Evolutionary conservation across 192 early-diverging fungal species (phyloP), one percentile per base, ranked within the genome.

Genomic region (Linnemannia zychae): DNA sequence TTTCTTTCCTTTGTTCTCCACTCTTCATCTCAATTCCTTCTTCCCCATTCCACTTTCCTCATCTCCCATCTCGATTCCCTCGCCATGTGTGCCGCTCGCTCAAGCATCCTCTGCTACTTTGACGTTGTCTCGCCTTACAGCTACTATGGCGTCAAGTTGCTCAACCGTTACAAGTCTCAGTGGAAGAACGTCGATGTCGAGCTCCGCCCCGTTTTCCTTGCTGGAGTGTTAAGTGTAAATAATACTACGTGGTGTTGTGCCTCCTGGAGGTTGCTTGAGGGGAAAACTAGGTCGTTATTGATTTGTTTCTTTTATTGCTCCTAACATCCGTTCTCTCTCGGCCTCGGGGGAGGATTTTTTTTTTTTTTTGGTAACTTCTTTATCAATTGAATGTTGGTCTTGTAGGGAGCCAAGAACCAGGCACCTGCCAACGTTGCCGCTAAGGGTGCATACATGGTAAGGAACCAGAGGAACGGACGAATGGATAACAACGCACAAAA

Each of bases 91-190:
- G 44, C 74, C 17, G 40, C 74, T 17, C 67, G 60, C 34, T 31
- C 76, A 70, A 85, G 70, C 69, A 76, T 85, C 50, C 20, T 71
- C 49, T 75, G 77, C 36, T 85, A 79, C 40, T 85, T 44, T 31
- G 83, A 85, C 71, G 36, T 79, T n/a, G 83, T 85, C 17, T 85
- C 83, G 9, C 83, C 83, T 24, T 85, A 85, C 33, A 79, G 83
- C 50, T 79, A 85, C 70, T 67, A 67, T 68, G 83, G 77, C 16
- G 73, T 85, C 38, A 46, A 36, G 16, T 67, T 85, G 28, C 77
- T 85, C 16, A 73, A 76, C 37, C 77, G 77, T 6, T 79, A 79
- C 74, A 79, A 68, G 38, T 1, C 31, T 31, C 83, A 76, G 53
- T 85, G 83, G 83, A 44, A 78, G 24, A 48, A 79, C 15, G 77